Evolutionary conservation across 1,284 basidiomycete genomes (phyloP).

Genomic region (Schizopora paradoxa): DNA sequence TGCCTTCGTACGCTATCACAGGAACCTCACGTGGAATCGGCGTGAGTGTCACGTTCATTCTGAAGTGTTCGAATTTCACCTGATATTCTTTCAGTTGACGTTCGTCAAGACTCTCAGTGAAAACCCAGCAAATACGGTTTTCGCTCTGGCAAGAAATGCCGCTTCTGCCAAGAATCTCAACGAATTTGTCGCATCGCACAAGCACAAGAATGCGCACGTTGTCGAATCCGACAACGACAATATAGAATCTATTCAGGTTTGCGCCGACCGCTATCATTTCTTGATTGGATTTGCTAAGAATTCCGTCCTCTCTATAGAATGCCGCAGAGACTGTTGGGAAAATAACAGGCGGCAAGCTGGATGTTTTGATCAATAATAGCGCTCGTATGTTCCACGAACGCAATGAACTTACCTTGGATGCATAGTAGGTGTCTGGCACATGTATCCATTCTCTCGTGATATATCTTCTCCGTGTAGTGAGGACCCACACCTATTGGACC

Average conservation of each 20-base stretch:
- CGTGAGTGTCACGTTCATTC: conserved; percentile 12
- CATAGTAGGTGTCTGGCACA: conserved; percentile 17
- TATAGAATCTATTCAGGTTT: conserved; percentile 23
- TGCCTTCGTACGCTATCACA: conserved; percentile 29
- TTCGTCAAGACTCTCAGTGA: conserved; percentile 23
- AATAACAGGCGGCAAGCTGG: conserved; percentile 27
- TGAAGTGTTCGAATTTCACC: neutral
- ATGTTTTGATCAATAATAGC: conserved; percentile 32
- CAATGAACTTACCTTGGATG: conserved; percentile 15
- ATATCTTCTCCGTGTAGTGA: neutral
- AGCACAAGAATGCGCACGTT: conserved; percentile 28
- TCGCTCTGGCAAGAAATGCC: conserved; percentile 26
- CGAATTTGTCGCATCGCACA: conserved; percentile 43
- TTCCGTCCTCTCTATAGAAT: conserved; percentile 9
- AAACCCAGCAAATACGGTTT: conserved; percentile 23
- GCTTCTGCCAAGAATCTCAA: conserved; percentile 18
- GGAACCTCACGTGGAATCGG: conserved; percentile 31
- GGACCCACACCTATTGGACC: conserved; percentile 20
- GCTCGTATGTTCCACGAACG: conserved; percentile 19
- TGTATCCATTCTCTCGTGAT: neutral
- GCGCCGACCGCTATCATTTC: neutral
- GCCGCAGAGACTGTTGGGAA: conserved; percentile 22
- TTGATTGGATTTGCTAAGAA: neutral
- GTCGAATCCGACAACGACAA: conserved; percentile 25
- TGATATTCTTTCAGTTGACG: conserved; percentile 12